These are phyloP conservation scores for Daldinia bambusicola DNA, from an alignment of 495 filamentous ascomycete species.

Conservation along the genomic window DNA sequence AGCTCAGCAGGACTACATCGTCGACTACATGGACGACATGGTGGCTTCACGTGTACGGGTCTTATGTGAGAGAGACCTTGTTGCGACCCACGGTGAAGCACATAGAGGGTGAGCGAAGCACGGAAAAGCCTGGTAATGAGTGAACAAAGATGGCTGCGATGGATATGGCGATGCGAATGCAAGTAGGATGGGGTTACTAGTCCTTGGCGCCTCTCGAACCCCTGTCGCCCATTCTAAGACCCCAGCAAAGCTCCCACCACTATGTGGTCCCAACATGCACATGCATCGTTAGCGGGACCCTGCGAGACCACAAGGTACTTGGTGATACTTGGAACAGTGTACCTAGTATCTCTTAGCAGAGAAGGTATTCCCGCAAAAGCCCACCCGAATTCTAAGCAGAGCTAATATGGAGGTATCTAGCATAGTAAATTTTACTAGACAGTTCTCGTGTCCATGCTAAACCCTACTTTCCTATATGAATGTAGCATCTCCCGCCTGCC, in stretches of 20 bases:
- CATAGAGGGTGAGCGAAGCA: constrained; percentile 17
- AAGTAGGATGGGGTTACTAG: constrained; percentile 39
- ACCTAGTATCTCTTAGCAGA: constrained; percentile 23
- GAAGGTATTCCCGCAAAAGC: constrained; percentile 20
- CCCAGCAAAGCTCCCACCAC: constrained; percentile 42
- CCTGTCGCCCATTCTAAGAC: constrained; percentile 40
- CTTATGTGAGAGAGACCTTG: constrained; percentile 27
- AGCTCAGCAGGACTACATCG: constrained; percentile 15
- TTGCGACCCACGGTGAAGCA: constrained; percentile 30
- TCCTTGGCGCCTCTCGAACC: constrained; percentile 48
- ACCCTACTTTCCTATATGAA: not conserved
- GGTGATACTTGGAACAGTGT: constrained; percentile 44
- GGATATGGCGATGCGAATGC: constrained; percentile 43
- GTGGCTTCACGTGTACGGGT: constrained; percentile 34
- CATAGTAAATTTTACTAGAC: constrained; percentile 30
- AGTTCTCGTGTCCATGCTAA: constrained; percentile 14
- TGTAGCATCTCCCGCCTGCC: constrained; percentile 15
- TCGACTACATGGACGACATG: constrained; percentile 7
- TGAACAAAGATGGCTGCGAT: constrained; percentile 37
- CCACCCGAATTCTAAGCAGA: constrained; percentile 22
- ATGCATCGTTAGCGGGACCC: constrained; percentile 41
- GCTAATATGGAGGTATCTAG: constrained; percentile 20
- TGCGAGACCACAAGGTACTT: constrained; percentile 44
- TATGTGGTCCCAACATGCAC: constrained; percentile 45
- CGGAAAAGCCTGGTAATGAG: constrained; percentile 18